Percentiles rank a stretch among this genome's conserved stretches.
These are phyloP conservation scores for Colletotrichum endophyticum DNA, from an alignment of 2,329 filamentous ascomycete species.

Conservation along the genomic window DNA sequence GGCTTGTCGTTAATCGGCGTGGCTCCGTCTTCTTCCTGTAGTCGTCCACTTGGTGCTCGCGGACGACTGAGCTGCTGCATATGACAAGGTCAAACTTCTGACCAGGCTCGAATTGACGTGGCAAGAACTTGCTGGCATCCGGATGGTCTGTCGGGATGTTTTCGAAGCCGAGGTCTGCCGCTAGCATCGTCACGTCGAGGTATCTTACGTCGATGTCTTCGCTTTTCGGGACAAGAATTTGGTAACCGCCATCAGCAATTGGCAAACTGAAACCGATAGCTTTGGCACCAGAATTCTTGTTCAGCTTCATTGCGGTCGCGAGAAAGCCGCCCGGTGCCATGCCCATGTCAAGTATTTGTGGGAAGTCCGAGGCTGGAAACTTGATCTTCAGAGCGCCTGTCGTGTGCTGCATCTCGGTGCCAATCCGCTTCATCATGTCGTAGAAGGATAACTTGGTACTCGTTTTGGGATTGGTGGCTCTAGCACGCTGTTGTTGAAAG, in stretches of 20 bases:
- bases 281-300: background rate
- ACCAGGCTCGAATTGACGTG: background rate
- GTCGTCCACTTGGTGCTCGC: rapidly evolving
- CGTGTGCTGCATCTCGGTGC: background rate
- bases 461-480: background rate
- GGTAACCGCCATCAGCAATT: background rate
- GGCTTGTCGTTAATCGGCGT: background rate
- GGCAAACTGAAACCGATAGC: background rate
- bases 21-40: background rate
- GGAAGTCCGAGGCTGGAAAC: background rate
- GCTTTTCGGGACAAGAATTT: background rate
- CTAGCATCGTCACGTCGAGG: background rate
- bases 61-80: background rate
- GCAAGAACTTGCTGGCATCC: background rate
- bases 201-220: background rate
- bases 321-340: background rate
- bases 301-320: background rate
- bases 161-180: background rate
- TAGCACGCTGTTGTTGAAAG: background rate
- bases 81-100: background rate
- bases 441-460: background rate
- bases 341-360: background rate
- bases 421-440: background rate
- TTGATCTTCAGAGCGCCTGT: background rate
- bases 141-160: background rate